phyloP scores from a whole-genome alignment of 2,329 filamentous ascomycete species.

The Fusarium haematococcum region DNA sequence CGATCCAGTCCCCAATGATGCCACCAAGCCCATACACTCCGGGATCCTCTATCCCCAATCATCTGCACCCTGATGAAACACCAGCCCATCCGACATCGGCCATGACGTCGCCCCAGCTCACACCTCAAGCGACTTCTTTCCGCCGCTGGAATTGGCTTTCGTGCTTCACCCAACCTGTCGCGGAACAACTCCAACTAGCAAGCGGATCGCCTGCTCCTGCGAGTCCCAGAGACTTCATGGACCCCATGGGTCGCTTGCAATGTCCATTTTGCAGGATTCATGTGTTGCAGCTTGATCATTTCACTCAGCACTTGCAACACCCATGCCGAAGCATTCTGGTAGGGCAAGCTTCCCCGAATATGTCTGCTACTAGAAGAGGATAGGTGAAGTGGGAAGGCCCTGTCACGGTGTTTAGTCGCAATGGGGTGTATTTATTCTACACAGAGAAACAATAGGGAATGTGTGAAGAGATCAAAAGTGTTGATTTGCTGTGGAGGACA shows the following conservation, averaged over 20 bases:
- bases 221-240: slow-evolving; percentile 10
- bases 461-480: neutral
- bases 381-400: neutral
- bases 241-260: neutral
- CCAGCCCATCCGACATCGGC: neutral
- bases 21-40: neutral
- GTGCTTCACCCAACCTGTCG: neutral
- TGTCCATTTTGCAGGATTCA: slow-evolving; percentile 18
- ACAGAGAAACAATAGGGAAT: neutral
- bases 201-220: neutral
- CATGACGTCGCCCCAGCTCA: neutral
- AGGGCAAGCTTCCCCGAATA: neutral
- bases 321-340: neutral
- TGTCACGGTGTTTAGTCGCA: neutral
- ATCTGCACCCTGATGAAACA: neutral
- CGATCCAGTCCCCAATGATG: neutral
- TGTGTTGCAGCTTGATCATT: neutral
- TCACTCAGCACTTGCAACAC: slow-evolving; percentile 11
- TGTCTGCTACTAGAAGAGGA: neutral
- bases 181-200: neutral
- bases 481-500: neutral
- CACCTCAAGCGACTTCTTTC: neutral
- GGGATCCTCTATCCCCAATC: neutral
- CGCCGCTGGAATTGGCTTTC: neutral
- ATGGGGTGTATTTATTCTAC: neutral